phyloP scores from a whole-genome alignment of 495 filamentous ascomycete species.

The Pyrenula massariospora region DNA sequence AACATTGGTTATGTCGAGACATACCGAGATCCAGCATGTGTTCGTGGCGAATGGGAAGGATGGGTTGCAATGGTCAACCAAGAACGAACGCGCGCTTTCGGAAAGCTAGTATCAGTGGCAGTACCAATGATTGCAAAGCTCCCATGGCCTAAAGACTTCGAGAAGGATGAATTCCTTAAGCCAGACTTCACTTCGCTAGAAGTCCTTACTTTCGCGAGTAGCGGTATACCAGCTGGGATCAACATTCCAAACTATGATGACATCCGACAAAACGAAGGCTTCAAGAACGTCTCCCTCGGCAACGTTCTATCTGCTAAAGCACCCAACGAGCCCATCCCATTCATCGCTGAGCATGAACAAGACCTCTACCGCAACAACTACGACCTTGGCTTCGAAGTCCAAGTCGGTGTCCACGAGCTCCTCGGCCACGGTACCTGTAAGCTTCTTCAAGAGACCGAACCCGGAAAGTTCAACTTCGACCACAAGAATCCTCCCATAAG shows the following conservation, averaged over 20 bases:
- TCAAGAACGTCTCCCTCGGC: conserved; percentile 92
- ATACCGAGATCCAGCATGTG: conserved; percentile 85
- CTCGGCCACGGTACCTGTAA: conserved; percentile 95
- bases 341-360: conserved; percentile 64
- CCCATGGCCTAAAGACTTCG: conserved; percentile 80
- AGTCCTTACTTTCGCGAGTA: conserved; percentile 61
- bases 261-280: conserved; percentile 84
- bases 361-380: conserved; percentile 68
- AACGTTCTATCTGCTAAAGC: conserved; percentile 87
- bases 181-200: conserved; percentile 90
- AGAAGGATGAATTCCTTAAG: conserved; percentile 88
- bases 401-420: conserved; percentile 91
- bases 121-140: conserved; percentile 75
- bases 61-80: conserved; percentile 74
- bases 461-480: conserved; percentile 82
- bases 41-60: conserved; percentile 95
- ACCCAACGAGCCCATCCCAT: conserved; percentile 80
- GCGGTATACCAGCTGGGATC: conserved; percentile 73
- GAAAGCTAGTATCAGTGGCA: conserved; percentile 67
- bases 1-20: conserved; percentile 96
- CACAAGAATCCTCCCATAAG: conserved; percentile 63
- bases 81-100: conserved; percentile 85
- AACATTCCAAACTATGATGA: conserved; percentile 89
- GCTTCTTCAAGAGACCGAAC: conserved; percentile 75
- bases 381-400: conserved; percentile 83